These are phyloP conservation scores for Saururus chinensis DNA, from an alignment of 164 flowering plant genomes.

Conservation along the genomic window DNA sequence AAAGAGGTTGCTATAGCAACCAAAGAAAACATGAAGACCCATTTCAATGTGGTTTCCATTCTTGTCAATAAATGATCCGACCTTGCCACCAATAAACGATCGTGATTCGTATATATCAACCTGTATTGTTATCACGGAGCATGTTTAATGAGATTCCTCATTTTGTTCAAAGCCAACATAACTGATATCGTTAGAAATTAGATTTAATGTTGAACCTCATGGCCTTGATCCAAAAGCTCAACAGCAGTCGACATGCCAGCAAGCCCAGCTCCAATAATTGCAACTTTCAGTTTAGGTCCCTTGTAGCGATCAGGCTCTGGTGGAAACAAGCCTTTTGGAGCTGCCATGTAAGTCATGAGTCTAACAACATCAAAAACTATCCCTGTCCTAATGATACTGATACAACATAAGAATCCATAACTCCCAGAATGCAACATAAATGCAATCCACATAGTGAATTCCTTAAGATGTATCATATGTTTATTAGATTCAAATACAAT, in stretches of 20 bases:
- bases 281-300: constrained; percentile 95
- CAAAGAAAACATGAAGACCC: constrained; percentile 85
- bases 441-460: too few relatives aligned
- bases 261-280: constrained; percentile 97
- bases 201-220: constrained; percentile 47
- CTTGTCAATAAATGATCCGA: constrained; percentile 89
- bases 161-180: neutral
- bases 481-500: too few relatives aligned
- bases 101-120: constrained; percentile 96
- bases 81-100: constrained; percentile 93
- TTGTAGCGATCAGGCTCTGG: constrained; percentile 90
- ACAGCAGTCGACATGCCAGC: constrained; percentile 99
- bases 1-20: constrained; percentile 25
- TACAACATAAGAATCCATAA: neutral
- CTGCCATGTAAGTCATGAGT: constrained; percentile 31
- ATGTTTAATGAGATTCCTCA: neutral
- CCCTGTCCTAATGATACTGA: neutral
- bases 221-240: constrained; percentile 98
- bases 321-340: constrained; percentile 95
- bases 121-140: constrained; percentile 17
- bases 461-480: too few relatives aligned
- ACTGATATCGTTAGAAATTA: neutral
- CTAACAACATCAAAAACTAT: neutral
- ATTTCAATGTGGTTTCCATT: constrained; percentile 93
- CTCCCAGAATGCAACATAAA: neutral